Base-by-base conservation (phyloP, 2,329 filamentous ascomycete genomes). In the Aspergillus spinulosporus region DNA sequence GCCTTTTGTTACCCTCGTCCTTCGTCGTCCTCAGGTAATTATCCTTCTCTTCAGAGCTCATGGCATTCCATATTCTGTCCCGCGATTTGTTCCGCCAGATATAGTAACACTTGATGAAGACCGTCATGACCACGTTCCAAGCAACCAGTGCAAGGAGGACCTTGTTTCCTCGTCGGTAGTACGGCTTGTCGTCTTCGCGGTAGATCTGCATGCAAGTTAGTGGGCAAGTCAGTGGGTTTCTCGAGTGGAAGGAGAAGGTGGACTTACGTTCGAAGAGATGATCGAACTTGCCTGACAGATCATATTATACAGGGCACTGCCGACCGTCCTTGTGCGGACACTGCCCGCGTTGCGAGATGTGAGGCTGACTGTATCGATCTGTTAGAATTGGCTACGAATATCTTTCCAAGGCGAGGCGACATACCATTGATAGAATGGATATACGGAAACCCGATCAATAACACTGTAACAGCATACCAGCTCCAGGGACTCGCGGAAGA, bases 1-100 rank as follows among this genome's bases (percentile, higher is more conserved):
- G 66, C 47, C 82, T 74, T 68, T 83, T 80, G 57, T 77, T 77
- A 0, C 82, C 82, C 64, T 83, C 73, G 57, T 84, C 81, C 5
- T 69, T 78, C 0, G 79, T 82, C 29, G 76, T 80, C 36, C 75
- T 62, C 2, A 80, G 56, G 56, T 84, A 84, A 1, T 77, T 66
- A 29, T 76, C 72, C 66, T 77, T 75, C 67, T 83, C 74, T 62
- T 79, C 26, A 2, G 26, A 21, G 26, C 36, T 75, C 76, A 83
- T 76, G 2, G 61, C 63, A 0, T 73, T 64, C 81, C 81, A 83
- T 5, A 65, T 52, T 28, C 60, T 67, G 7, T 74, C 72, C 46
- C 63, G 60, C 52, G 69, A 81, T 32, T 59, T 58, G 46, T 72
- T 71, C 29, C 67, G 58, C 21, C 45, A 48, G 9, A 65, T 50